Evolutionary conservation across 495 filamentous ascomycete genomes (phyloP).

Genomic region (Astrothelium subdiscretum): DNA sequence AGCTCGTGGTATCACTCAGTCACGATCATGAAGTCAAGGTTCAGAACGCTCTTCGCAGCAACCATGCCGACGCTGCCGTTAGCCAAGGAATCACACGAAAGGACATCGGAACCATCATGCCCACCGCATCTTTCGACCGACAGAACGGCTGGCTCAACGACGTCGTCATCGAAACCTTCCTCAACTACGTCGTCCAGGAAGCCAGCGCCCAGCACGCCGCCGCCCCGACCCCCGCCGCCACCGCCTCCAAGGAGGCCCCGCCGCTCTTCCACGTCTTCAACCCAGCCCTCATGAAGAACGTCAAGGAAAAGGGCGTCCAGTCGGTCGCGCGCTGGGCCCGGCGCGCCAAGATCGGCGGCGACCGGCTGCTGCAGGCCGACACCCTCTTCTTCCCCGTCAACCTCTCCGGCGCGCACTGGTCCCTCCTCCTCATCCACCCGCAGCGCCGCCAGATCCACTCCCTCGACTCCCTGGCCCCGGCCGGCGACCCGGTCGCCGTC

Average conservation of each 20-base stretch:
- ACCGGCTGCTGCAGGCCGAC: conserved; percentile 40
- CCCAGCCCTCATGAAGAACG: conserved; percentile 54
- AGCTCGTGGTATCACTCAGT: conserved; percentile 30
- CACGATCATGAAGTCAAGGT: conserved; percentile 35
- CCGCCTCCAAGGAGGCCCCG: conserved; percentile 11
- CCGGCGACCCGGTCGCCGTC: background rate
- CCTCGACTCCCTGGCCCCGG: background rate
- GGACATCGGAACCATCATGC: conserved; percentile 48
- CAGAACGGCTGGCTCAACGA: conserved; percentile 56
- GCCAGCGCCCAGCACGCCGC: conserved; percentile 36
- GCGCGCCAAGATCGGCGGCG: conserved; percentile 42
- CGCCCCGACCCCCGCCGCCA: background rate
- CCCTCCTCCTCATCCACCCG: background rate
- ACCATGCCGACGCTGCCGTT: conserved; percentile 26
- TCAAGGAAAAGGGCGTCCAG: conserved; percentile 40
- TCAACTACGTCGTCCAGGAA: conserved; percentile 35
- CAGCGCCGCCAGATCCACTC: background rate
- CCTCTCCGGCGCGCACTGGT: conserved; percentile 36
- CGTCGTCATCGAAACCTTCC: conserved; percentile 55
- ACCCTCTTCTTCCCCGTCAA: conserved; percentile 47
- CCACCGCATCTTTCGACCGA: background rate
- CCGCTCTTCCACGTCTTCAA: conserved; percentile 59
- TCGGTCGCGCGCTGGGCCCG: conserved; percentile 40
- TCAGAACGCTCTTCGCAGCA: conserved; percentile 17
- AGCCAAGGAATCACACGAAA: conserved; percentile 41